Evolutionary conservation across 192 early-diverging fungal species (phyloP).

Genomic region (Spinellus fusiger): DNA sequence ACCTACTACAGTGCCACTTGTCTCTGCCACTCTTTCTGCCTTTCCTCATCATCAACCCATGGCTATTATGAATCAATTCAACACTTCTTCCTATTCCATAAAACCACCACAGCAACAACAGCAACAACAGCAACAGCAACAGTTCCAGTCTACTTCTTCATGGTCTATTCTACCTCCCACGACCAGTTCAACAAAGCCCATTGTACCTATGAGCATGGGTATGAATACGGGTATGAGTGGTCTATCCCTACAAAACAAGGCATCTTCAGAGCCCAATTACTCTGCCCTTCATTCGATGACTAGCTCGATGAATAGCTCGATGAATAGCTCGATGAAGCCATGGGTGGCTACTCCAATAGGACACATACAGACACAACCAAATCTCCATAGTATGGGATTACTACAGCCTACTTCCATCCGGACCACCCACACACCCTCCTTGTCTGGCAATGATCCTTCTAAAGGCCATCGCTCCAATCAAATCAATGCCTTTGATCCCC

Average conservation of each 20-base stretch:
- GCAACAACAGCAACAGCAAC: background rate
- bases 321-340: background rate
- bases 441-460: background rate
- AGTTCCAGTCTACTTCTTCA: background rate
- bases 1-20: background rate
- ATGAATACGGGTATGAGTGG: no score
- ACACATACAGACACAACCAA: background rate
- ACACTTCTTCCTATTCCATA: no score
- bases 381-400: constrained; percentile 5
- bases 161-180: background rate
- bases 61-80: background rate
- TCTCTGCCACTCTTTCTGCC: background rate
- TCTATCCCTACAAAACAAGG: background rate
- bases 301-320: background rate
- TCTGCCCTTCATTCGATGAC: background rate
- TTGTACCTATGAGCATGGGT: background rate
- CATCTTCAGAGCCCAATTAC: background rate
- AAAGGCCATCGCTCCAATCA: background rate
- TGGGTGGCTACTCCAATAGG: background rate
- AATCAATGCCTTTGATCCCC: constrained; percentile 20
- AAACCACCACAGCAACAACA: background rate
- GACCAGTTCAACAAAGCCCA: background rate
- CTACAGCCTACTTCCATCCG: constrained; percentile 5
- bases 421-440: background rate
- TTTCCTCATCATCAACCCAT: background rate